Evolutionary conservation across 1,139 yeast genomes (phyloP).

Genomic region (Magnusiomyces ingens): DNA sequence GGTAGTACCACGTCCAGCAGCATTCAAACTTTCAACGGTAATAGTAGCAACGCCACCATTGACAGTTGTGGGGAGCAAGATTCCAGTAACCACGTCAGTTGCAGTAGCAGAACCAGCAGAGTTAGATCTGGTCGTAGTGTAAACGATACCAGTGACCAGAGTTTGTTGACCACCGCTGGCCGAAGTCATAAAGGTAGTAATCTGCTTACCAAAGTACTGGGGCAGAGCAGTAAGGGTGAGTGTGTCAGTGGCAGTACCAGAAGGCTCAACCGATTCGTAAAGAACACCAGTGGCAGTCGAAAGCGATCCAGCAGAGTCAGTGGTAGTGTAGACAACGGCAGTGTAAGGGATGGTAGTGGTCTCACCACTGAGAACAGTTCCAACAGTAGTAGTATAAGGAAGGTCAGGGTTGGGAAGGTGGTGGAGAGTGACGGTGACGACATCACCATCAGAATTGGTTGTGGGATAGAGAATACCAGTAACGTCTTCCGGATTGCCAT

Average conservation of each 20-base stretch:
- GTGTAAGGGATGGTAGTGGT: background rate
- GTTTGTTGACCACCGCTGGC: background rate
- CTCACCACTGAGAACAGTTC: background rate
- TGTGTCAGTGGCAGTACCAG: background rate
- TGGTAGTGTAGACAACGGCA: conserved; percentile 5
- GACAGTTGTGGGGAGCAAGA: background rate
- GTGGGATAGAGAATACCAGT: background rate
- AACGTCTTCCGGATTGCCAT: background rate
- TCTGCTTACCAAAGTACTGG: background rate
- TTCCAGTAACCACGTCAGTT: background rate
- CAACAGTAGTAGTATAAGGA: background rate
- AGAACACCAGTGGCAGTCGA: conserved; percentile 5
- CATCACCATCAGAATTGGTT: background rate
- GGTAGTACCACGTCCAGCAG: background rate
- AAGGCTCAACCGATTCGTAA: background rate
- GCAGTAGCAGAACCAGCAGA: background rate
- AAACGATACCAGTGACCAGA: background rate
- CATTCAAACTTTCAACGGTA: background rate
- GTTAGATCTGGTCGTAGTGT: background rate
- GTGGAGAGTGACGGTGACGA: background rate
- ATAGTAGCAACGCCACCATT: background rate
- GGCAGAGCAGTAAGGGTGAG: conserved; percentile 3
- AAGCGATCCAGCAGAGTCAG: background rate
- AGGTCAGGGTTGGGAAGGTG: background rate
- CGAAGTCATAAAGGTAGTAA: background rate